Conservation (phyloP, 2,329 filamentous ascomycete species). For the Talaromyces atroroseus region DNA sequence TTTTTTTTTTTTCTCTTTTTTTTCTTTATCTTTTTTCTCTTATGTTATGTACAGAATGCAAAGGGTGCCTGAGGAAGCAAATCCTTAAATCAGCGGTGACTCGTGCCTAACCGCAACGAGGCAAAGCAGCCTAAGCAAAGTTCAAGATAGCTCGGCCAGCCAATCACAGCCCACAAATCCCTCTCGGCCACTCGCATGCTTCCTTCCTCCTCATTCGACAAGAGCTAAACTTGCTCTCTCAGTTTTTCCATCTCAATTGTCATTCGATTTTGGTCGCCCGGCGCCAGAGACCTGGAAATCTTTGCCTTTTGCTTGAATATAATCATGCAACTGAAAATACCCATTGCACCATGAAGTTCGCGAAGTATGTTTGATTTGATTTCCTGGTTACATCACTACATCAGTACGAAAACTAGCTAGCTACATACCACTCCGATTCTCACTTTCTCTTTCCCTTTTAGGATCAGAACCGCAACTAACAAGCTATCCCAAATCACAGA, state of each 20-base stretch:
- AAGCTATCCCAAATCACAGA: conserved; percentile 30
- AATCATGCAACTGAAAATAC: conserved; percentile 5
- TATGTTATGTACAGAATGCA: neutral
- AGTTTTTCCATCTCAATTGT: neutral
- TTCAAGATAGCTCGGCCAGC: neutral
- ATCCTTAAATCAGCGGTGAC: neutral
- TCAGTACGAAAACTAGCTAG: neutral
- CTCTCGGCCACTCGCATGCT: neutral
- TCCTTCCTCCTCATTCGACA: conserved; percentile 5
- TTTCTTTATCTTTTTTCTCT: neutral
- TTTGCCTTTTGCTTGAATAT: neutral
- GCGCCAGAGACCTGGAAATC: neutral
- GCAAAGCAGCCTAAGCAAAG: neutral
- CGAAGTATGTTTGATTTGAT: conserved; percentile 45
- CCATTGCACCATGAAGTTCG: conserved; percentile 51
- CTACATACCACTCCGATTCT: conserved; percentile 11
- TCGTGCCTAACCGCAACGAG: no score
- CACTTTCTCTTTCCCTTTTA: neutral
- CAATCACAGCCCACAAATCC: neutral
- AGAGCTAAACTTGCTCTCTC: neutral
- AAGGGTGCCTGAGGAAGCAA: neutral
- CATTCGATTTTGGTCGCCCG: neutral
- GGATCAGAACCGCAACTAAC: neutral
- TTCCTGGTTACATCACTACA: neutral
- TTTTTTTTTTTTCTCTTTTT: neutral